These are phyloP conservation scores for Loxodes magnus DNA, from an alignment of 73 alveolate species.

Conservation along the genomic window DNA sequence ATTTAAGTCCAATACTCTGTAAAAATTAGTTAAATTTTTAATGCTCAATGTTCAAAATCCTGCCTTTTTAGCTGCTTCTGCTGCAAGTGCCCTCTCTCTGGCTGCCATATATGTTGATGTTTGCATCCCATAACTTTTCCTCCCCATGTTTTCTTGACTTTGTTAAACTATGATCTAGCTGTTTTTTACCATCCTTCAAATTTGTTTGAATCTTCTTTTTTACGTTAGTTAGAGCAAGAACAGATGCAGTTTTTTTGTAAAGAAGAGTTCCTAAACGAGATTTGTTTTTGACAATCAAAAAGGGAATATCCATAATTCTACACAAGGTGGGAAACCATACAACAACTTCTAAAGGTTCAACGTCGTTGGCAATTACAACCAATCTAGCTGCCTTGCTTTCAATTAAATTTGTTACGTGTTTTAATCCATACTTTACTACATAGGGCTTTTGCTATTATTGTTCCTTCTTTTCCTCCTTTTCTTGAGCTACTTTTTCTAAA, in stretches of 20 bases:
- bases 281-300: constrained; percentile 81
- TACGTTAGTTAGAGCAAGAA: constrained; percentile 91
- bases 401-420: constrained; percentile 89
- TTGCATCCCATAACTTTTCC: constrained; percentile 39
- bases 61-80: constrained; percentile 54
- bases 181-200: constrained; percentile 26
- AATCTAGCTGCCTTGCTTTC: constrained; percentile 92
- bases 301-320: constrained; percentile 91
- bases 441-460: constrained; percentile 51
- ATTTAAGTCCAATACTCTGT: too few relatives aligned
- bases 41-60: too few relatives aligned
- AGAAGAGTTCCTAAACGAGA: constrained; percentile 91
- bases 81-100: constrained; percentile 20
- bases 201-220: constrained; percentile 80
- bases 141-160: constrained; percentile 24
- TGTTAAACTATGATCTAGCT: constrained; percentile 25
- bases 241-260: constrained; percentile 92
- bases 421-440: constrained; percentile 81
- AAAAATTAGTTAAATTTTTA: too few relatives aligned
- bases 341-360: constrained; percentile 93
- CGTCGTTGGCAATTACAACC: constrained; percentile 94
- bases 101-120: constrained; percentile 33
- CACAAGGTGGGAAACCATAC: constrained; percentile 94
- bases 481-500: constrained; percentile 84
- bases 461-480: constrained; percentile 67